Percentiles rank a stretch among this genome's conserved stretches.
These are phyloP conservation scores for Diaporthe humulicola DNA, from an alignment of 2,329 filamentous ascomycete species.

Conservation along the genomic window DNA sequence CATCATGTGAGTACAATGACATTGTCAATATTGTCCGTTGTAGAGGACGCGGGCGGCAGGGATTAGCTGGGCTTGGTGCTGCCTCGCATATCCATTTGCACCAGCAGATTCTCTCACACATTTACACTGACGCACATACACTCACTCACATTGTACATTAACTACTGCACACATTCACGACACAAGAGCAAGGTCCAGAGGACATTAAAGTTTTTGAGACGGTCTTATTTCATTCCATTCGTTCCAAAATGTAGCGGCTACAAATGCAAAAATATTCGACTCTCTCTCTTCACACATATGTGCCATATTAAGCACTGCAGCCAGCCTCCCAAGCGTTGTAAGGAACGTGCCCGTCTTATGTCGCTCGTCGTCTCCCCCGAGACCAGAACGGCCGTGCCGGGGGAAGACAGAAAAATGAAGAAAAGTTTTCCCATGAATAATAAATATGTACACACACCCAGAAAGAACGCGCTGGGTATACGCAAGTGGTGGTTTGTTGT, in stretches of 20 bases:
- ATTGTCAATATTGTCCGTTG: too few species aligned
- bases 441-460: conserved; percentile 35
- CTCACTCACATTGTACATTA: neutral
- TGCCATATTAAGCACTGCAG: conserved; percentile 15
- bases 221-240: conserved; percentile 24
- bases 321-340: conserved; percentile 7
- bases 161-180: neutral
- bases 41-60: too few species aligned
- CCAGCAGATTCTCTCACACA: too few species aligned
- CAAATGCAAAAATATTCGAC: conserved; percentile 15
- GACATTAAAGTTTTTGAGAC: neutral
- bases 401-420: neutral
- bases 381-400: neutral
- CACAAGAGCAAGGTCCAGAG: neutral
- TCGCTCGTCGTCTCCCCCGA: neutral
- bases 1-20: too few species aligned
- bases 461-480: conserved; percentile 34
- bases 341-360: conserved; percentile 20
- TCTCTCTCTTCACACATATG: conserved; percentile 6
- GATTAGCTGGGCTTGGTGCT: too few species aligned
- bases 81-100: neutral
- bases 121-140: neutral
- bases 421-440: conserved; percentile 23
- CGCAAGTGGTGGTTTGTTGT: conserved; percentile 15
- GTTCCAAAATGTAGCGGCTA: conserved; percentile 28